These are phyloP conservation scores for Myochromella boudieri DNA, from an alignment of 768 basidiomycete genomes.

Conservation along the genomic window DNA sequence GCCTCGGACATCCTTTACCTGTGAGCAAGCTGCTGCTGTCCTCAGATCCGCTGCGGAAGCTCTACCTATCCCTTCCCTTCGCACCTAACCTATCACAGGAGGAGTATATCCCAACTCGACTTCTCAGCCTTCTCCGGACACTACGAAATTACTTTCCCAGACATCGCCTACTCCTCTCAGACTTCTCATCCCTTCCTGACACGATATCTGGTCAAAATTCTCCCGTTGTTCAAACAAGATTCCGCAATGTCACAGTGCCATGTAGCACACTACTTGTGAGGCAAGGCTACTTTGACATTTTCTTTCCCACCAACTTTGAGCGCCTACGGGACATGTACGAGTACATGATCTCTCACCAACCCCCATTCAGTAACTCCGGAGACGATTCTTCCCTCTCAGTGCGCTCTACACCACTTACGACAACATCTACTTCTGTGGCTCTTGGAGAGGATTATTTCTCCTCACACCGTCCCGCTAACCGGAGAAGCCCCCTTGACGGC, in stretches of 20 bases:
- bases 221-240: constrained; percentile 95
- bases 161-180: constrained; percentile 91
- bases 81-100: constrained; percentile 84
- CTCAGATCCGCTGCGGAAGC: constrained; percentile 55
- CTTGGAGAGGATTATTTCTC: constrained; percentile 72
- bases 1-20: constrained; percentile 56
- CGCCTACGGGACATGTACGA: constrained; percentile 90
- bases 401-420: constrained; percentile 53
- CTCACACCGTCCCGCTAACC: constrained; percentile 53
- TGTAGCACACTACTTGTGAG: constrained; percentile 89
- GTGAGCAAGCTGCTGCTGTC: constrained; percentile 54
- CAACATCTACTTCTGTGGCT: constrained; percentile 47
- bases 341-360: constrained; percentile 66
- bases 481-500: constrained; percentile 69
- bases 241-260: constrained; percentile 81
- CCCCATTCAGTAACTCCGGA: constrained; percentile 16
- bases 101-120: constrained; percentile 92
- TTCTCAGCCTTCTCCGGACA: constrained; percentile 79
- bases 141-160: constrained; percentile 84
- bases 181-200: constrained; percentile 89
- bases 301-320: constrained; percentile 94
- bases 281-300: constrained; percentile 97
- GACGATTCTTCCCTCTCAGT: constrained; percentile 30
- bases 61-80: constrained; percentile 79
- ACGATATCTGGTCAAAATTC: constrained; percentile 74